Evolutionary conservation across 1,139 yeast genomes (phyloP), one percentile per base, ranked within the genome.

Genomic region (Yamadazyma siamensis): DNA sequence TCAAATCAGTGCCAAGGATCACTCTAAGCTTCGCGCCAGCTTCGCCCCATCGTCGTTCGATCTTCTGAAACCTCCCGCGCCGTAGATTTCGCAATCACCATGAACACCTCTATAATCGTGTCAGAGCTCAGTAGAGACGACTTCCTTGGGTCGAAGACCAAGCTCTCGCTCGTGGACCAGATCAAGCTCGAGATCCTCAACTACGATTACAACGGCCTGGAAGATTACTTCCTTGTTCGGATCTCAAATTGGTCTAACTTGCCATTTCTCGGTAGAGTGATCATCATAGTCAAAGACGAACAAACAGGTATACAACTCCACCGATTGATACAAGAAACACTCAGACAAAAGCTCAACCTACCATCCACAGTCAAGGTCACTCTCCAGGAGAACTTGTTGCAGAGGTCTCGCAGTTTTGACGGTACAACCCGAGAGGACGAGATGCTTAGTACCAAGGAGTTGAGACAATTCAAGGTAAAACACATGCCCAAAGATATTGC

Each of bases 171-270:
- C 15, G 69, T 52, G 13, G 70, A 63, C 43, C 54, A 52, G 35
- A 50, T 67, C 29, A 67, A 65, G 36, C 45, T 60, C 29, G 47
- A 50, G 3, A 51, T 65, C 1, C 48, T 64, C 24, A 61, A 61
- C 32, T 40, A 55, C 23, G 42, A 40, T 8, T 27, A 28, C 6
- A 22, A 40, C n/a, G 35, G 36, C 13, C 46, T 47, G 13, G 52
- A 50, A 19, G 61, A 55, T 25, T 52, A 52, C 34, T 54, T 38
- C 26, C 33, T 59, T 18, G 50, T 53, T 26, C 45, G 57, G 24
- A 61, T 71, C 21, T 50, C 56, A 25, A 57, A 66, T 37, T 71
- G 77, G 76, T 60, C 72, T 8, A 65, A 59, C 29, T 45, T 71
- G 22, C 64, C 75, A 8, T 66, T 65, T 32, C 51, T 71, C 31